These are phyloP conservation scores for Hysterangium stoloniferum DNA, from an alignment of 768 basidiomycete genomes.

Conservation along the genomic window DNA sequence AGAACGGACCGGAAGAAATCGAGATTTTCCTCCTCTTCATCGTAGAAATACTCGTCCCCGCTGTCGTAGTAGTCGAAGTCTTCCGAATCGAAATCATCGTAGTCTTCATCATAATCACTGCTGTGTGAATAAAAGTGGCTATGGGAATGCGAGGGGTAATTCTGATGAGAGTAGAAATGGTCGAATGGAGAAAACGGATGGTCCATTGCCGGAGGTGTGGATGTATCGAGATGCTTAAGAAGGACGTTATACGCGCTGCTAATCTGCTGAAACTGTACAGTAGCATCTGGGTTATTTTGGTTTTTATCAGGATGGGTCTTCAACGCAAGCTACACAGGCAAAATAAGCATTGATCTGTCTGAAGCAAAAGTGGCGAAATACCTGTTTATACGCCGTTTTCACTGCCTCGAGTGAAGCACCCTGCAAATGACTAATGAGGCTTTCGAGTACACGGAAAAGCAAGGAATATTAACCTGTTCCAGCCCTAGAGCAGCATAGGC, in stretches of 20 bases:
- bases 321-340: constrained; percentile 46
- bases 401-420: constrained; percentile 55
- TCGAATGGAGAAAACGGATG: constrained; percentile 10
- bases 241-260: constrained; percentile 62
- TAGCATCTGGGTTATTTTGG: constrained; percentile 53
- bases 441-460: no score
- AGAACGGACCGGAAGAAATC: constrained; percentile 40
- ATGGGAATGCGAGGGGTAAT: constrained; percentile 5
- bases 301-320: constrained; percentile 76
- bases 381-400: constrained; percentile 64
- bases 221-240: constrained; percentile 43
- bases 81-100: constrained; percentile 9
- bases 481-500: no score
- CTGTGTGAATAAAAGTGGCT: not conserved
- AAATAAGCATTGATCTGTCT: constrained; percentile 2
- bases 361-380: constrained; percentile 19
- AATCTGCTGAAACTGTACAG: constrained; percentile 59
- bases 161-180: constrained; percentile 14
- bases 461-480: no score
- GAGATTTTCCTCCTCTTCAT: constrained; percentile 26
- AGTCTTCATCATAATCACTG: constrained; percentile 7
- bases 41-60: constrained; percentile 30
- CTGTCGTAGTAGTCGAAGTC: constrained; percentile 29
- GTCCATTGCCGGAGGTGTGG: constrained; percentile 19
- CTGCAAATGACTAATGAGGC: no score